phyloP scores from a whole-genome alignment of 2,329 filamentous ascomycete genomes.

The Cladophialophora immunda region DNA sequence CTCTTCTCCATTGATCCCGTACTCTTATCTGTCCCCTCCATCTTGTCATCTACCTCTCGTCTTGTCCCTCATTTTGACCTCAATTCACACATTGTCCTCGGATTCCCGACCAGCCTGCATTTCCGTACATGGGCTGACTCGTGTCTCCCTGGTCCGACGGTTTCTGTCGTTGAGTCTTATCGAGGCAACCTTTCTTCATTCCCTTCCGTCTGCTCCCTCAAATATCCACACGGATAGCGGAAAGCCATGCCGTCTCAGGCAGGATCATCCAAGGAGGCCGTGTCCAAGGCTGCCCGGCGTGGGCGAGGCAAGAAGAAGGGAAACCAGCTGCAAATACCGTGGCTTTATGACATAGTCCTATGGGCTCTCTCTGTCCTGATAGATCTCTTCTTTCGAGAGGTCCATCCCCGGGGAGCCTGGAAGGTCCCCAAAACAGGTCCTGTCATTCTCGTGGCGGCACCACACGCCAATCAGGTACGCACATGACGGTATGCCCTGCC shows the following conservation, averaged over 20 bases:
- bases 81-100: background rate
- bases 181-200: background rate
- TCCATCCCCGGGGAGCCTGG: conserved; percentile 94
- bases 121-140: conserved; percentile 3
- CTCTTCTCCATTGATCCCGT: background rate
- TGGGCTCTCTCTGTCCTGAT: conserved; percentile 72
- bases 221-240: background rate
- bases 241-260: conserved; percentile 22
- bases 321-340: conserved; percentile 56
- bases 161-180: conserved; percentile 1
- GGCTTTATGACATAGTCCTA: conserved; percentile 60
- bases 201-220: background rate
- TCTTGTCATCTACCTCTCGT: background rate
- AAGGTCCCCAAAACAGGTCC: conserved; percentile 88
- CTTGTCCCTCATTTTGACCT: background rate
- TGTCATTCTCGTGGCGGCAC: conserved; percentile 93
- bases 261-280: conserved; percentile 3
- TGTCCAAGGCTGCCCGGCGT: conserved; percentile 40
- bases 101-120: background rate
- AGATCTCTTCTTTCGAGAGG: conserved; percentile 97
- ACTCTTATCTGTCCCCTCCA: background rate
- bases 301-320: conserved; percentile 43
- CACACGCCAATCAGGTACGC: conserved; percentile 90
- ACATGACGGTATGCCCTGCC: background rate
- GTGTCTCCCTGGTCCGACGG: background rate